Evolutionary conservation across 2,329 filamentous ascomycete species (phyloP).

Genomic region (Arthrobotrys pseudoclavata): DNA sequence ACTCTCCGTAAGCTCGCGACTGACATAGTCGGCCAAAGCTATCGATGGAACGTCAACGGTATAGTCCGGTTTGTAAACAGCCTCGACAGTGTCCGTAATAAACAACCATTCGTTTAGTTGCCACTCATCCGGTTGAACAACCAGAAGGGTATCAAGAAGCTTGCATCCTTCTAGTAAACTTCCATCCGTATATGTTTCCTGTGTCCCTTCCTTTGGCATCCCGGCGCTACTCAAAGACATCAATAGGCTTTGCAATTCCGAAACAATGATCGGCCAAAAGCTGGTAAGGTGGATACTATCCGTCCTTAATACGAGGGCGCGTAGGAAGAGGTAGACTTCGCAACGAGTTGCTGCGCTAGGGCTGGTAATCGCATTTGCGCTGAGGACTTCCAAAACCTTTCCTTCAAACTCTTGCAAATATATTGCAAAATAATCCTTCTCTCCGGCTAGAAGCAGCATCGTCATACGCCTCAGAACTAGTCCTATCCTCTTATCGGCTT

Average conservation of each 20-base stretch:
- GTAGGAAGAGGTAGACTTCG: slow-evolving; percentile 89
- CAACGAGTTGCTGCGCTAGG: slow-evolving; percentile 90
- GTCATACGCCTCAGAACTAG: slow-evolving; percentile 87
- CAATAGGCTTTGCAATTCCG: slow-evolving; percentile 76
- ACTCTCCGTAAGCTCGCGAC: slow-evolving; percentile 48
- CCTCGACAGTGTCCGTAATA: slow-evolving; percentile 95
- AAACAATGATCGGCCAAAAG: slow-evolving; percentile 90
- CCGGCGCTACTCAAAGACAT: slow-evolving; percentile 46
- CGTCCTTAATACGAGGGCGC: slow-evolving; percentile 83
- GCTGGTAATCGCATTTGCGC: slow-evolving; percentile 86
- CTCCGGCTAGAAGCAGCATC: slow-evolving; percentile 81
- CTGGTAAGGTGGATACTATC: slow-evolving; percentile 83
- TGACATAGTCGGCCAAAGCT: slow-evolving; percentile 54
- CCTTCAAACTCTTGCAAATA: slow-evolving; percentile 81
- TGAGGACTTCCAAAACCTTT: slow-evolving; percentile 87
- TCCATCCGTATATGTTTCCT: slow-evolving; percentile 81
- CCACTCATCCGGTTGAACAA: slow-evolving; percentile 91
- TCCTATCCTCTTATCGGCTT: slow-evolving; percentile 93
- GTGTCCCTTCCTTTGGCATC: slow-evolving; percentile 70
- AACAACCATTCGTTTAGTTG: slow-evolving; percentile 99
- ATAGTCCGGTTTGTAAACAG: slow-evolving; percentile 75
- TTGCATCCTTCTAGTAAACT: slow-evolving; percentile 93
- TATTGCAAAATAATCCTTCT: slow-evolving; percentile 82
- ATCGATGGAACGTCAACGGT: slow-evolving; percentile 52
- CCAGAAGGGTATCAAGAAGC: slow-evolving; percentile 87